Conservation (phyloP, 305 asterid genomes). For the Rubia balearica region DNA sequence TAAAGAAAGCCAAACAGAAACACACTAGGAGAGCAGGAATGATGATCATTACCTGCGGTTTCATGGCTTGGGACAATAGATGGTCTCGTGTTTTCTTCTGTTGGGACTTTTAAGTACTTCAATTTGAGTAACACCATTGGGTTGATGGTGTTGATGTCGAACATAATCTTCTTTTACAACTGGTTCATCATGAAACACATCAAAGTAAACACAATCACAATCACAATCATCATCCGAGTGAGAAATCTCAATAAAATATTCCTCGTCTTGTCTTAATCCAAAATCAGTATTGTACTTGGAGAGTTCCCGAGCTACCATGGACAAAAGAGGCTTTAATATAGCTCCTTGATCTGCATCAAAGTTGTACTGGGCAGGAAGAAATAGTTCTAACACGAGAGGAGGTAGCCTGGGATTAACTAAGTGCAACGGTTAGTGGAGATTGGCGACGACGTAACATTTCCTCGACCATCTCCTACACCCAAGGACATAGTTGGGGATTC, state of each 20-base stretch:
- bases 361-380: too few relatives aligned
- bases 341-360: background rate
- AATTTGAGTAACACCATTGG: background rate
- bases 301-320: background rate
- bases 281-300: background rate
- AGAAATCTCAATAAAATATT: background rate
- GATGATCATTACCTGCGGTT: background rate
- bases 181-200: background rate
- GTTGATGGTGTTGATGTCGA: background rate
- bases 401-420: too few relatives aligned
- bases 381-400: too few relatives aligned
- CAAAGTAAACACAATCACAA: background rate
- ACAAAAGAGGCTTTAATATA: background rate
- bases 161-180: too few relatives aligned
- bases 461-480: too few relatives aligned
- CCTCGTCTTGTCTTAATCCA: background rate
- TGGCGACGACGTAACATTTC: too few relatives aligned
- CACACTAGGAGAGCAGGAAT: background rate
- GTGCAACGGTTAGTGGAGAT: too few relatives aligned
- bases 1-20: background rate
- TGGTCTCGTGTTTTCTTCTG: background rate
- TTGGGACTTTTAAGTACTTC: background rate
- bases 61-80: background rate
- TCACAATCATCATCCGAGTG: background rate
- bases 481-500: too few relatives aligned